These are phyloP conservation scores for Boletus rubescentipes DNA, from an alignment of 768 basidiomycete genomes.

Conservation along the genomic window DNA sequence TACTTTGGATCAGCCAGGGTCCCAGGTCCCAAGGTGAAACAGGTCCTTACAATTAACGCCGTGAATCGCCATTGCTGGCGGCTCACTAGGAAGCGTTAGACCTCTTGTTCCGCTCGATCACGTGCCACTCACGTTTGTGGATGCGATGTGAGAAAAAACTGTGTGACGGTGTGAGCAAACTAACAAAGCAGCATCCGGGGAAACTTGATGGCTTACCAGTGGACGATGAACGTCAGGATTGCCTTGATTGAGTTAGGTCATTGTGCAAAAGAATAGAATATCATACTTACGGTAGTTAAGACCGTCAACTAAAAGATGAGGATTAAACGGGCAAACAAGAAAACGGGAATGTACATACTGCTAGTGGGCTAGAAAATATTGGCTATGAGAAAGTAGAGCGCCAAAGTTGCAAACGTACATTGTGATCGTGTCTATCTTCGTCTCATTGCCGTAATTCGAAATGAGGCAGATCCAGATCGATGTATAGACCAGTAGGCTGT, in stretches of 20 bases:
- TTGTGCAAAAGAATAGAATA: neutral
- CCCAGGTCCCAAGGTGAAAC: neutral
- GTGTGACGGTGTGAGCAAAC: neutral
- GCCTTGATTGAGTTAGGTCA: slow-evolving; percentile 36
- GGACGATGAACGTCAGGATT: slow-evolving; percentile 48
- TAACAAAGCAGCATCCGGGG: neutral
- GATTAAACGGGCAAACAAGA: neutral
- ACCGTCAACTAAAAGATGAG: slow-evolving; percentile 25
- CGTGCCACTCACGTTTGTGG: slow-evolving; percentile 9
- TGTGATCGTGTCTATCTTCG: slow-evolving; percentile 43
- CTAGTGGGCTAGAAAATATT: slow-evolving; percentile 20
- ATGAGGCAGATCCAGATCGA: slow-evolving; percentile 48
- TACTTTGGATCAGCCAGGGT: neutral
- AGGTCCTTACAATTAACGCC: slow-evolving; percentile 33
- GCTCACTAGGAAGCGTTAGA: slow-evolving; percentile 22
- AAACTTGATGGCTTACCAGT: slow-evolving; percentile 38
- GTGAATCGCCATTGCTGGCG: slow-evolving; percentile 32
- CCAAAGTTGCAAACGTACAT: slow-evolving; percentile 32
- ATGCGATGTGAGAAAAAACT: slow-evolving; percentile 16
- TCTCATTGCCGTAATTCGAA: slow-evolving; percentile 38
- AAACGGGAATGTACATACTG: slow-evolving; percentile 17
- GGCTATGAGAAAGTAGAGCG: neutral
- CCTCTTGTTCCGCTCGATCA: neutral
- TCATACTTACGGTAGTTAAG: slow-evolving; percentile 29
- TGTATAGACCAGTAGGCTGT: slow-evolving; percentile 40